Conservation (phyloP, 257 asterid genomes). For the Fraxinus anomala region DNA sequence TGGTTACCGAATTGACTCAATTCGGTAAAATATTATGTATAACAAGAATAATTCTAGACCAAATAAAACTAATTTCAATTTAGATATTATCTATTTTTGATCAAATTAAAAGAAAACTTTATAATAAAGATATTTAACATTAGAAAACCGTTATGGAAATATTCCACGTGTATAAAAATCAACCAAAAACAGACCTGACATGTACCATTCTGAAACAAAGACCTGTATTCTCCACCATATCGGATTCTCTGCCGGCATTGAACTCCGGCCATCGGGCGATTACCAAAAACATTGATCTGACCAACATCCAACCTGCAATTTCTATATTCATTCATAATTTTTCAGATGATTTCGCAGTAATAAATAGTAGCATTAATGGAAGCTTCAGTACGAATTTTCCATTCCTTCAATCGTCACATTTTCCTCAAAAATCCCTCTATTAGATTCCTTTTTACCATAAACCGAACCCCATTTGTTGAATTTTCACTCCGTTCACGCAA, state of each 20-base stretch:
- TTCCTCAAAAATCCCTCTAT: slow-evolving; percentile 18
- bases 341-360: no score
- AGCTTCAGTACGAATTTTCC: slow-evolving; percentile 48
- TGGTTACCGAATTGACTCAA: no score
- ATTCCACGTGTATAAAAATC: no score
- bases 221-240: neutral
- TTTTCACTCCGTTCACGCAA: slow-evolving; percentile 25
- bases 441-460: slow-evolving; percentile 5
- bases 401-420: slow-evolving; percentile 41
- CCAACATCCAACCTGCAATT: neutral
- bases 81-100: no score
- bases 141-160: no score
- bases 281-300: neutral
- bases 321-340: neutral
- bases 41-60: no score
- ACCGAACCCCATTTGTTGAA: neutral
- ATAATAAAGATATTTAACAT: no score
- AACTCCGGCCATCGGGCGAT: neutral
- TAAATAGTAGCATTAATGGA: slow-evolving; percentile 42
- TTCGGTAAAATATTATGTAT: no score
- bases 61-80: no score
- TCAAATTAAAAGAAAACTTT: no score
- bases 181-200: no score
- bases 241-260: neutral
- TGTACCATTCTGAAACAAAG: no score